Evolutionary conservation across 2,329 filamentous ascomycete species (phyloP).

Genomic region (Aspergillus japonicus): DNA sequence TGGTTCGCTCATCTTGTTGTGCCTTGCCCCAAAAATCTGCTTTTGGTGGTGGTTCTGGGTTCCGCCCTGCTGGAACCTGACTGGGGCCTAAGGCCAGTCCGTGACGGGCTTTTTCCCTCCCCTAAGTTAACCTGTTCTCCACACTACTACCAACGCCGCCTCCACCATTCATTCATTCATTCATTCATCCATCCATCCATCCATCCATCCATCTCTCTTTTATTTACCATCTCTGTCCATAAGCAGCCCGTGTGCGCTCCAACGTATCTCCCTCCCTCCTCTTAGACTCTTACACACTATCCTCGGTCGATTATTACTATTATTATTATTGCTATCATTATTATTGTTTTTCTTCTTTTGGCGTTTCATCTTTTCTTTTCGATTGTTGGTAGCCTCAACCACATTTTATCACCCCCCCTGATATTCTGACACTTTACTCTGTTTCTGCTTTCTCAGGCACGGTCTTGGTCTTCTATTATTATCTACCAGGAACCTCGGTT

Average conservation of each 20-base stretch:
- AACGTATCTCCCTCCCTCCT: neutral
- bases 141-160: conserved; percentile 6
- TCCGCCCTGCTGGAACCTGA: conserved; percentile 21
- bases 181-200: too few species aligned
- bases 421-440: neutral
- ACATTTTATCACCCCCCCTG: neutral
- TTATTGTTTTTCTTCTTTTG: neutral
- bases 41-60: conserved; percentile 12
- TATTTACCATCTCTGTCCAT: conserved; percentile 2
- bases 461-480: neutral
- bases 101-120: conserved; percentile 4
- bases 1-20: conserved; percentile 1
- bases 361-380: neutral
- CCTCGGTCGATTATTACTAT: neutral
- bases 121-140: conserved; percentile 5
- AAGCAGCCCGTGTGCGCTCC: neutral
- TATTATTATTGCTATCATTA: neutral
- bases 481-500: conserved; percentile 1
- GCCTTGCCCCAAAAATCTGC: neutral
- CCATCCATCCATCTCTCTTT: conserved; percentile 3
- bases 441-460: neutral
- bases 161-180: neutral
- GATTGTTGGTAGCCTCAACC: neutral
- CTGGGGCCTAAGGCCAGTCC: conserved; percentile 7
- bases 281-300: neutral